These are phyloP conservation scores for Beta vulgaris DNA, from an alignment of 148 eudicot genomes.

Conservation along the genomic window DNA sequence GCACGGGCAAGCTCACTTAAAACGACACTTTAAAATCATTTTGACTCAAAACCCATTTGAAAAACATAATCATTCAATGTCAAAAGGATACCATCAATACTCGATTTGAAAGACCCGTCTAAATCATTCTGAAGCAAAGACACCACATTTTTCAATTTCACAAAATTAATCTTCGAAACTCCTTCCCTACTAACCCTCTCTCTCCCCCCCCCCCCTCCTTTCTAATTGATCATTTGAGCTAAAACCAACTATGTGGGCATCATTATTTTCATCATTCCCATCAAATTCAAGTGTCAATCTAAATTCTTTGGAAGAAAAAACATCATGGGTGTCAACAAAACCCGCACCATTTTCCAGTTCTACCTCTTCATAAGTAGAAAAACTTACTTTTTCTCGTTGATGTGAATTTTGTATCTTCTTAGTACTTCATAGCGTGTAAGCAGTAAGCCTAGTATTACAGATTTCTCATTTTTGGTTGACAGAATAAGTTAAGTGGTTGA, in stretches of 20 bases:
- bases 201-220: too few relatives aligned
- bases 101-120: slow-evolving; percentile 44
- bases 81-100: slow-evolving; percentile 44
- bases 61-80: slow-evolving; percentile 45
- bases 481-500: too few relatives aligned
- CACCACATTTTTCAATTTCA: slow-evolving; percentile 46
- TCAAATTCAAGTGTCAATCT: slow-evolving; percentile 15
- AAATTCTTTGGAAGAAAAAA: slow-evolving; percentile 13
- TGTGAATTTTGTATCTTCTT: too few relatives aligned
- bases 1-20: slow-evolving; percentile 44
- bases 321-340: slow-evolving; percentile 18
- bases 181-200: slow-evolving; percentile 5
- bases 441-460: too few relatives aligned
- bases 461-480: too few relatives aligned
- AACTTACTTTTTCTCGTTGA: too few relatives aligned
- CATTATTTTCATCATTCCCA: slow-evolving; percentile 17
- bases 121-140: slow-evolving; percentile 61
- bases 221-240: slow-evolving; percentile 6
- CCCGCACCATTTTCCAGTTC: slow-evolving; percentile 13
- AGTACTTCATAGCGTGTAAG: too few relatives aligned
- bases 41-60: slow-evolving; percentile 53
- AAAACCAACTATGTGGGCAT: slow-evolving; percentile 15
- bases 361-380: slow-evolving; percentile 25
- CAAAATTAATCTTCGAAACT: slow-evolving; percentile 28
- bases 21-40: slow-evolving; percentile 31